Evolutionary conservation across 257 asterid species (phyloP).

Genomic region (Solanum peruvianum): DNA sequence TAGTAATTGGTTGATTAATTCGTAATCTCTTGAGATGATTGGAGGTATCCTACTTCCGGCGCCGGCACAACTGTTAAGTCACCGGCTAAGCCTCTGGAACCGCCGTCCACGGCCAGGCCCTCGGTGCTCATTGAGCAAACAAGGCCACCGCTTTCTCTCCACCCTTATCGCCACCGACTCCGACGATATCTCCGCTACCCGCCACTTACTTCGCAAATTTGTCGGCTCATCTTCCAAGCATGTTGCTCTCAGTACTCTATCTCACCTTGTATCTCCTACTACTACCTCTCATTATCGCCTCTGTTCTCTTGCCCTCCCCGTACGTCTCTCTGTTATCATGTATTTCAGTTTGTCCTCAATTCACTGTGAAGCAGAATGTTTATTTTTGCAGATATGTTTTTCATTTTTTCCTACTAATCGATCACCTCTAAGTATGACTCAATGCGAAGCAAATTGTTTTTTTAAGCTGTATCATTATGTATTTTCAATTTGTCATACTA

Average conservation of each 20-base stretch:
- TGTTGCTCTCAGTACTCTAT: conserved; percentile 60
- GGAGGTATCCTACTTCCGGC: not conserved
- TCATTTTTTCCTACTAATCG: not conserved
- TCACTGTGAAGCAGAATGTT: not conserved
- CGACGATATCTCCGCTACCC: conserved; percentile 7
- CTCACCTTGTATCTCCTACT: conserved; percentile 66
- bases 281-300: conserved; percentile 32
- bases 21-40: not conserved
- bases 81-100: not conserved
- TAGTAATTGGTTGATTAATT: not conserved
- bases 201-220: conserved; percentile 57
- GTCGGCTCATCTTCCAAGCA: conserved; percentile 61
- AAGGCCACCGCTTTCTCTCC: conserved; percentile 57
- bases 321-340: conserved; percentile 19
- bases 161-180: conserved; percentile 32
- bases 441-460: not conserved
- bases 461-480: not conserved
- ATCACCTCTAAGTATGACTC: not conserved
- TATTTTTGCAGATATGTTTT: not conserved
- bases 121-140: conserved; percentile 2
- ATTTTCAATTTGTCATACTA: not conserved
- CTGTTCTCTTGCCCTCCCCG: conserved; percentile 56
- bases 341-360: not conserved
- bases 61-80: not conserved
- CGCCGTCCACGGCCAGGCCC: not conserved